These are phyloP conservation scores for Tillandsia leiboldiana DNA, from an alignment of 176 grass and related monocot species.

Conservation along the genomic window DNA sequence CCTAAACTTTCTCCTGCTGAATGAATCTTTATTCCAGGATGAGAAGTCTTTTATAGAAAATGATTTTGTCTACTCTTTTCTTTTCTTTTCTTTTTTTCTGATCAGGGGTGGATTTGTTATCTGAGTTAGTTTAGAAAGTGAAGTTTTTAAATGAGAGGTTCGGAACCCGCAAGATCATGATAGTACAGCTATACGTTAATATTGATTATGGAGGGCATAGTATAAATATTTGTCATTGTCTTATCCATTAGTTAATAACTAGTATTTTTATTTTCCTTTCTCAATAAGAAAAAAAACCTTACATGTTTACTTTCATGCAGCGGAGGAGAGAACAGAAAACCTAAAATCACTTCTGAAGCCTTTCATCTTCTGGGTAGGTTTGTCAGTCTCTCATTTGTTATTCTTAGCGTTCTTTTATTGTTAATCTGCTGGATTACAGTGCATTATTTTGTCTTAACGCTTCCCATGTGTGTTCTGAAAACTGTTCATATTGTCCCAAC, in stretches of 20 bases:
- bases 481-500: not conserved
- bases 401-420: not conserved
- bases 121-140: too few relatives aligned
- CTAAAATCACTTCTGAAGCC: slow-evolving; percentile 43
- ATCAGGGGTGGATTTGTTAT: too few relatives aligned
- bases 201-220: not conserved
- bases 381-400: slow-evolving; percentile 9
- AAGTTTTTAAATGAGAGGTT: too few relatives aligned
- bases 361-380: slow-evolving; percentile 55
- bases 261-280: slow-evolving; percentile 4
- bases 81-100: too few relatives aligned
- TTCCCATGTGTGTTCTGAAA: not conserved
- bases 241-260: not conserved
- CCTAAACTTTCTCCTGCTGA: not conserved
- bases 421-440: not conserved
- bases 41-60: too few relatives aligned
- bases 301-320: slow-evolving; percentile 27
- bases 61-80: too few relatives aligned
- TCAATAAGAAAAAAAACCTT: too few relatives aligned
- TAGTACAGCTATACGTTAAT: too few relatives aligned
- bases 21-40: not conserved
- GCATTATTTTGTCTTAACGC: not conserved
- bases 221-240: not conserved
- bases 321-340: slow-evolving; percentile 41
- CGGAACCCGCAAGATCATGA: too few relatives aligned